Base-by-base conservation (phyloP, 164 flowering plant species). In the Liriodendron chinense region DNA sequence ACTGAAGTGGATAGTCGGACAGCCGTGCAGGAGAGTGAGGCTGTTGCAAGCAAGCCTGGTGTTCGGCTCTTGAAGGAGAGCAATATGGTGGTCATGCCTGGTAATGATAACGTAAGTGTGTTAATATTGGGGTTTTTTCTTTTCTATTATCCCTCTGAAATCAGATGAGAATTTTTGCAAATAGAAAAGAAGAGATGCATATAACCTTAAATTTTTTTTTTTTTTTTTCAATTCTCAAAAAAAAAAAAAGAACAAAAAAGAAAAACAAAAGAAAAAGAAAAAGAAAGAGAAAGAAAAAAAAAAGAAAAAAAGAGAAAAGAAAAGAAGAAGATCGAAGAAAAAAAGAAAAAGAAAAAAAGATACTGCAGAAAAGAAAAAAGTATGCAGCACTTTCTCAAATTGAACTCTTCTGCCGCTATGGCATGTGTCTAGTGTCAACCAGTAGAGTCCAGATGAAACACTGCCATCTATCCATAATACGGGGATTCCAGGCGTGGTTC, bases 31-130 rank as follows among this genome's bases (percentile, higher is more conserved):
- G 85, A 79, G 66, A 80, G 56, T 72, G 87, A 83, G 25, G 53
- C 68, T 1, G 80, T 48, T 48, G 74, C 69, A 63, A 76, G 69
- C 66, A 88, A 78, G 65, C 74, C 84, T 78, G 80, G 62, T 70
- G 71, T 66, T 26, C 85, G 26, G 71, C 24, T 76, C 68, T 68
- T 70, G 79, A 82, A 83, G 75, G 90, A 85, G 81, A 85, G 75
- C 57, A 80, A 77, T 64, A 4, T 34, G 43, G 76, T 69, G 63
- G 71, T 66, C 34, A 9, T 80, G 20, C 78, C 78, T 80, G 74
- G 72, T 65, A 85, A 86, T 79, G 90, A 84, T 79, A 85, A 85
- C 85, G 98, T 93, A 87, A 87, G 98, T 78, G 66, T 8, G 34
- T 53, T 22, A 5, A 13, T 26, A 16, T 61, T 26, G 4, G 13